Evolutionary conservation across 305 asterid genomes (phyloP).

Genomic region (Coffea humblotiana): DNA sequence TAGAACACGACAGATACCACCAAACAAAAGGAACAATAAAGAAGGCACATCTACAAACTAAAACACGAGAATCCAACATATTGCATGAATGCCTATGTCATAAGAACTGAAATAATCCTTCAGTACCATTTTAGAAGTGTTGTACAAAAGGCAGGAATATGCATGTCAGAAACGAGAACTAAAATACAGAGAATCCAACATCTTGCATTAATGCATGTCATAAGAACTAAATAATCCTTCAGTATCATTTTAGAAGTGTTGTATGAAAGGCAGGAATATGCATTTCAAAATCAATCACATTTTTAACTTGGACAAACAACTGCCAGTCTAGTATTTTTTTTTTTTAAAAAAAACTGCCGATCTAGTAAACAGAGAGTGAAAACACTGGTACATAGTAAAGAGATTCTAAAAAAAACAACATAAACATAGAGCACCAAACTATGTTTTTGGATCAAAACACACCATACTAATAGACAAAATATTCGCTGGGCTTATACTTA

Average conservation of each 20-base stretch:
- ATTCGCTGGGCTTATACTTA: conserved; percentile 42
- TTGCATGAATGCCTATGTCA: neutral
- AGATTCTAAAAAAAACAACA: neutral
- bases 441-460: conserved; percentile 7
- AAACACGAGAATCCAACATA: neutral
- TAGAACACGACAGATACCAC: neutral
- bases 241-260: neutral
- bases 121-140: neutral
- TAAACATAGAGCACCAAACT: neutral
- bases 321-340: neutral
- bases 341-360: neutral
- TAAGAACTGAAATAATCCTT: neutral
- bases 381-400: neutral
- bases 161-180: neutral
- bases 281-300: neutral
- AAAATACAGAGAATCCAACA: neutral
- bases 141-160: neutral
- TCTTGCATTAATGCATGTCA: neutral
- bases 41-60: neutral
- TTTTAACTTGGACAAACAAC: neutral
- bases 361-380: neutral
- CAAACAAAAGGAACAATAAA: neutral
- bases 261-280: neutral
- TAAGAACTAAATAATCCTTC: neutral
- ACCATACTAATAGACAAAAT: neutral